phyloP scores from a whole-genome alignment of 805 yeast species.

The Yamadazyma sp. region DNA sequence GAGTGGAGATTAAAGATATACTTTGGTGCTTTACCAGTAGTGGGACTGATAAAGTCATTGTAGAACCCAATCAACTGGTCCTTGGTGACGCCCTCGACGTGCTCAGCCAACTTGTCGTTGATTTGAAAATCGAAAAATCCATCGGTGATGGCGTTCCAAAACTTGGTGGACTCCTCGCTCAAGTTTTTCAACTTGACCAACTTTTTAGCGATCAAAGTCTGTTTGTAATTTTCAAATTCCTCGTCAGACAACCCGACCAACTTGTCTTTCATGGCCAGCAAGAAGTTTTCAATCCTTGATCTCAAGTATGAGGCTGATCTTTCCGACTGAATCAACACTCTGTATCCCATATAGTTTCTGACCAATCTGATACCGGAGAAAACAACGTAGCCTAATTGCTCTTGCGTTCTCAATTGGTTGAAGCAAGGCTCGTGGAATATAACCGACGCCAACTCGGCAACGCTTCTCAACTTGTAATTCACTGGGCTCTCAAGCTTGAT shows the following conservation, averaged over 20 bases:
- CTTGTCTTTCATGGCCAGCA: slow-evolving; percentile 46
- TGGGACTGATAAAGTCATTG: slow-evolving; percentile 33
- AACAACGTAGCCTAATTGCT: slow-evolving; percentile 93
- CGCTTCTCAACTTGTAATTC: slow-evolving; percentile 37
- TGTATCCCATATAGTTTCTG: slow-evolving; percentile 69
- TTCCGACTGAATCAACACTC: slow-evolving; percentile 83
- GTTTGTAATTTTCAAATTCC: slow-evolving; percentile 68
- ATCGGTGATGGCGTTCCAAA: slow-evolving; percentile 64
- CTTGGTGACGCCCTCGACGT: slow-evolving; percentile 54
- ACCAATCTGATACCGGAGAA: slow-evolving; percentile 70
- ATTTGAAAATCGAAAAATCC: slow-evolving; percentile 79
- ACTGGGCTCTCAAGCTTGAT: slow-evolving; percentile 58
- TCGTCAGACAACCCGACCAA: slow-evolving; percentile 54
- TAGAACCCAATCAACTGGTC: slow-evolving; percentile 59
- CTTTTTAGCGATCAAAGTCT: slow-evolving; percentile 64
- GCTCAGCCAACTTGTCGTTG: slow-evolving; percentile 54
- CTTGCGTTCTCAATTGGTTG: slow-evolving; percentile 85
- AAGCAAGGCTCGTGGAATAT: slow-evolving; percentile 85
- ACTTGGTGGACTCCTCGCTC: slow-evolving; percentile 68
- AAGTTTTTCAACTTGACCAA: slow-evolving; percentile 74
- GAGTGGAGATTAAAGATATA: slow-evolving; percentile 50
- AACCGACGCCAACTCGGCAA: slow-evolving; percentile 67
- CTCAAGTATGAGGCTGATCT: slow-evolving; percentile 72
- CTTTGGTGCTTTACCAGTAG: slow-evolving; percentile 31
- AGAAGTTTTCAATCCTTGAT: slow-evolving; percentile 69